Conservation (phyloP, 2,329 filamentous ascomycete genomes). For the Elsinoe australis region DNA sequence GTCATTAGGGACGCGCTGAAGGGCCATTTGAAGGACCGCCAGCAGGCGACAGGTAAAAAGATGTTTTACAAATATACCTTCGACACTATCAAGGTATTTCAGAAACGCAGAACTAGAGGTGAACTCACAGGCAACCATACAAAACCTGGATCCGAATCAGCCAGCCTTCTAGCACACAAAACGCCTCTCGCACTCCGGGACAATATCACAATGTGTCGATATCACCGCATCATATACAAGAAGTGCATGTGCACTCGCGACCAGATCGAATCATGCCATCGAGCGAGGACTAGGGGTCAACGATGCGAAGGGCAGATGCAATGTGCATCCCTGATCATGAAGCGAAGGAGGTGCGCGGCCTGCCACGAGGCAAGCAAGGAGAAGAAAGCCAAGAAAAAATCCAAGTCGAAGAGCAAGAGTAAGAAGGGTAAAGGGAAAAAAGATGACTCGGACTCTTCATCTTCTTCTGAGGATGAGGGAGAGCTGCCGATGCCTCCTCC, state of each 20-base stretch:
- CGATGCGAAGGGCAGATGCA: neutral
- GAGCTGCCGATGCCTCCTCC: neutral
- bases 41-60: too few species aligned
- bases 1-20: too few species aligned
- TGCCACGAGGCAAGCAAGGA: neutral
- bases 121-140: too few species aligned
- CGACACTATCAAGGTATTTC: too few species aligned
- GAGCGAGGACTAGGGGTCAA: neutral
- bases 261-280: neutral
- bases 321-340: neutral
- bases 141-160: neutral
- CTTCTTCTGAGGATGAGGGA: neutral
- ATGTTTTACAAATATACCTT: too few species aligned
- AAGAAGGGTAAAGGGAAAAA: conserved; percentile 5
- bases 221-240: conserved; percentile 1
- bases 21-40: too few species aligned
- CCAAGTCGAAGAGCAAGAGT: neutral
- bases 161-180: neutral
- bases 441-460: neutral
- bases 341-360: neutral
- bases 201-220: neutral
- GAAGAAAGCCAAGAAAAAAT: neutral
- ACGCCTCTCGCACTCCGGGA: neutral
- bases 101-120: too few species aligned
- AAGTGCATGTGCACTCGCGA: neutral